These are phyloP conservation scores for Babesia divergens DNA, from an alignment of 169 alveolate genomes.

Conservation along the genomic window DNA sequence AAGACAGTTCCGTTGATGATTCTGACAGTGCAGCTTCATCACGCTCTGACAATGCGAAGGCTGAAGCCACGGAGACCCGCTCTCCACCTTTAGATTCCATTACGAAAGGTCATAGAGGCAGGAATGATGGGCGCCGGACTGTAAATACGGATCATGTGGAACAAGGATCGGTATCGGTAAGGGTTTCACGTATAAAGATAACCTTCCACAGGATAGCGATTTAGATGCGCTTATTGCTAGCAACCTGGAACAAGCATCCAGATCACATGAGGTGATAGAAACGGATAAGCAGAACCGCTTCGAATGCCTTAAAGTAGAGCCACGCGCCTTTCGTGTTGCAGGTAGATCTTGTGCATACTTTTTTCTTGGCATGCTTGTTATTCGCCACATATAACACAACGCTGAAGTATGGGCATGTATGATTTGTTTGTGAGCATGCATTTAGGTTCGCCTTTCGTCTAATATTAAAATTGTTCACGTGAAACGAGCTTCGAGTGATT, in stretches of 20 bases:
- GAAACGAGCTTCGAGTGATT: no score
- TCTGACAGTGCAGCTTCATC: neutral
- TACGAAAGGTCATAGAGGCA: neutral
- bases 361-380: no score
- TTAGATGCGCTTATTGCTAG: neutral
- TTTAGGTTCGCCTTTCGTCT: no score
- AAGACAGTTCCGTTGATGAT: neutral
- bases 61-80: neutral
- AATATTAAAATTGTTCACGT: no score
- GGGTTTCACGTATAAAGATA: neutral
- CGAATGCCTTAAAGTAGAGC: constrained; percentile 12
- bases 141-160: neutral
- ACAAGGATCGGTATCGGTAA: neutral
- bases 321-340: constrained; percentile 9
- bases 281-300: neutral
- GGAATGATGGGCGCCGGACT: neutral
- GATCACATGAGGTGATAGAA: neutral
- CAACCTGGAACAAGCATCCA: neutral
- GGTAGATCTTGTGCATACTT: neutral
- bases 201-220: constrained; percentile 23
- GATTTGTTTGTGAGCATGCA: no score
- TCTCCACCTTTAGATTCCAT: neutral
- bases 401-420: no score
- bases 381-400: no score
- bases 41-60: neutral